These are phyloP conservation scores for Artemisia tridentata DNA, from an alignment of 129 eudicot genomes.

Conservation along the genomic window DNA sequence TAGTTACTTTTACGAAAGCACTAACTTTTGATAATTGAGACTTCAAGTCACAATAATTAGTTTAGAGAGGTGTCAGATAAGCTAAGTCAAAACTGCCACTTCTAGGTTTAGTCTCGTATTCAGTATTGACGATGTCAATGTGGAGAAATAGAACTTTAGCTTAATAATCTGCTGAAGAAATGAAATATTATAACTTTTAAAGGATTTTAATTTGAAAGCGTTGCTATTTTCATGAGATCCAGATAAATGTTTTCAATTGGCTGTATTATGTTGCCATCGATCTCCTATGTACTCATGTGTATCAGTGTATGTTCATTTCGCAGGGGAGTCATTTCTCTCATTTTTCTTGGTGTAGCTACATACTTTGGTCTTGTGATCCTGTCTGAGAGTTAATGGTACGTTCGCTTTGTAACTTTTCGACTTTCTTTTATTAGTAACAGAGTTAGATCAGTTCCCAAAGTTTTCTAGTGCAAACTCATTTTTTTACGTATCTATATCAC, in stretches of 20 bases:
- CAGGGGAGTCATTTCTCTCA: slow-evolving; percentile 61
- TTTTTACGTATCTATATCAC: not conserved
- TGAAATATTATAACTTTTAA: not conserved
- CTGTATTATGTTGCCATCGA: not conserved
- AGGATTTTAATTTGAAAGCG: not conserved
- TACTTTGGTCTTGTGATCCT: slow-evolving; percentile 65
- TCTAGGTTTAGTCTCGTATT: too few species aligned
- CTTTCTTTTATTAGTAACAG: not conserved
- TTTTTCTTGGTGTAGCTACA: slow-evolving; percentile 59
- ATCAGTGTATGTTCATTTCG: slow-evolving; percentile 13
- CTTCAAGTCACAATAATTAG: too few species aligned
- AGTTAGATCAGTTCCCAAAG: not conserved
- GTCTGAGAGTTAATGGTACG: slow-evolving; percentile 37
- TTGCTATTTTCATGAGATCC: not conserved
- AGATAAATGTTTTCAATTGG: not conserved
- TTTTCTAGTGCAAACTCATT: too few species aligned
- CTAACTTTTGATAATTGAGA: too few species aligned
- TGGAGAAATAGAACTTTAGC: not conserved
- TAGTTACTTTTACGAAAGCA: too few species aligned
- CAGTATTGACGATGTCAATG: not conserved
- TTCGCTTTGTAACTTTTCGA: not conserved
- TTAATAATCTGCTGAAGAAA: not conserved
- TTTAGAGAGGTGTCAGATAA: too few species aligned
- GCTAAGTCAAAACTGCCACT: too few species aligned
- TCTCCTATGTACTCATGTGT: slow-evolving; percentile 7